These are phyloP conservation scores for Lolium rigidum DNA, from an alignment of 176 grass and related monocot species.

Conservation along the genomic window DNA sequence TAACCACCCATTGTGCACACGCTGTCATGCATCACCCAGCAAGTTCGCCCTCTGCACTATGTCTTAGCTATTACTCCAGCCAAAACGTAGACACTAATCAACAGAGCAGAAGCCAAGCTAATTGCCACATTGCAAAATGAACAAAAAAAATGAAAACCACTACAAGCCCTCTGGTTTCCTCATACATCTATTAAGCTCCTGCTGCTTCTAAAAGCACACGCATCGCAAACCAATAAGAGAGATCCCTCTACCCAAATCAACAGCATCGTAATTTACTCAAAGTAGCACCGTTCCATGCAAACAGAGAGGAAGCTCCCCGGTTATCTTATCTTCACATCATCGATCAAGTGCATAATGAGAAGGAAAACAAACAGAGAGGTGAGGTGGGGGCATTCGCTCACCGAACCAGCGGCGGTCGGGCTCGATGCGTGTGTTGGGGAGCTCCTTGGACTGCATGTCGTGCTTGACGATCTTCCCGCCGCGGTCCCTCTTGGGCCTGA, in stretches of 20 bases:
- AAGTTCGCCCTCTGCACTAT: background rate
- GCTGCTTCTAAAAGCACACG: background rate
- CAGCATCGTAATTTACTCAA: too few species aligned
- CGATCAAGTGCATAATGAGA: background rate
- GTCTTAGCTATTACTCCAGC: background rate
- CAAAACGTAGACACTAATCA: background rate
- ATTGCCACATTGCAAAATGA: background rate
- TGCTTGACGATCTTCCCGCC: slow-evolving; percentile 69
- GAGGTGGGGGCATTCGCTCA: background rate
- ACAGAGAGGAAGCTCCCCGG: too few species aligned
- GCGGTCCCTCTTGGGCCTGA: slow-evolving; percentile 64
- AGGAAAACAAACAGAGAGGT: background rate
- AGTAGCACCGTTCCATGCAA: too few species aligned
- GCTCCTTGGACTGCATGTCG: slow-evolving; percentile 84
- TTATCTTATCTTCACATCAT: background rate
- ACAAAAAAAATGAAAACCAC: background rate
- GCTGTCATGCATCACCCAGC: background rate
- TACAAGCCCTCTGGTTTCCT: background rate
- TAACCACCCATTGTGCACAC: background rate
- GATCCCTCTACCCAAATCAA: background rate
- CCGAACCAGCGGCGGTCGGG: slow-evolving; percentile 88
- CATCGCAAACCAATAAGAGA: background rate
- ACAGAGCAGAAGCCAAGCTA: background rate
- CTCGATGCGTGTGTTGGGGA: slow-evolving; percentile 87
- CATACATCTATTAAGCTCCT: background rate